Conservation (phyloP, 1,284 basidiomycete species). For the Irpex rosettiformis region DNA sequence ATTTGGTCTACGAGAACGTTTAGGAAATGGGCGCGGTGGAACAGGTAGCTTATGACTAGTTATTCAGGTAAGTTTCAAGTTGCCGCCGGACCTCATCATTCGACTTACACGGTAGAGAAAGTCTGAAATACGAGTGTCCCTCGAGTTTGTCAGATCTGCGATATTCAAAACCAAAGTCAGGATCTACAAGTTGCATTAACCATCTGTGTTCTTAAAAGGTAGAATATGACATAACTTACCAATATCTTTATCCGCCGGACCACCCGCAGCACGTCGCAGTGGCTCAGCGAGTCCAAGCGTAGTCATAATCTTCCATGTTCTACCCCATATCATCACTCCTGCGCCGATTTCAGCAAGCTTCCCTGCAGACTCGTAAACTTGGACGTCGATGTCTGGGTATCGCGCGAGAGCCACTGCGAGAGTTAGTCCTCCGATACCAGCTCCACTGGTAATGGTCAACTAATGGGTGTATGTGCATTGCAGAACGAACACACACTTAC, state of each 20-base stretch:
- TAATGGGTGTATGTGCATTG: neutral
- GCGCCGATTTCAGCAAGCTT: slow-evolving; percentile 49
- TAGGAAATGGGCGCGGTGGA: slow-evolving; percentile 47
- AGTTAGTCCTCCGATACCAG: slow-evolving; percentile 45
- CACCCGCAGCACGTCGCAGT: slow-evolving; percentile 40
- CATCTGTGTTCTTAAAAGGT: no score
- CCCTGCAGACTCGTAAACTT: slow-evolving; percentile 44
- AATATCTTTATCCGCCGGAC: slow-evolving; percentile 35
- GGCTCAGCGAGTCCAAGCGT: slow-evolving; percentile 36
- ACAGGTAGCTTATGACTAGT: slow-evolving; percentile 37
- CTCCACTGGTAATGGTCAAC: slow-evolving; percentile 32
- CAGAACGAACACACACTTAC: no score
- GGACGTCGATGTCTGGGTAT: slow-evolving; percentile 38
- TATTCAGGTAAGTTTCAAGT: neutral
- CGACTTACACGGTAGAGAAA: slow-evolving; percentile 36
- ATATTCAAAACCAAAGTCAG: slow-evolving; percentile 38
- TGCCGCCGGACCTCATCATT: neutral
- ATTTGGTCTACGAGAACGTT: slow-evolving; percentile 40
- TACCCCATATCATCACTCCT: slow-evolving; percentile 44
- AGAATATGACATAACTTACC: no score
- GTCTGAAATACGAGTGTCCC: slow-evolving; percentile 37
- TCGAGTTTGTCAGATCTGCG: slow-evolving; percentile 39
- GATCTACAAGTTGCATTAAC: neutral
- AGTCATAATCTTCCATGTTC: slow-evolving; percentile 41
- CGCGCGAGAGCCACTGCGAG: slow-evolving; percentile 40